Evolutionary conservation across 176 grass and related monocot species (phyloP), one percentile per base, ranked within the genome.

Genomic region (Thalia dealbata): DNA sequence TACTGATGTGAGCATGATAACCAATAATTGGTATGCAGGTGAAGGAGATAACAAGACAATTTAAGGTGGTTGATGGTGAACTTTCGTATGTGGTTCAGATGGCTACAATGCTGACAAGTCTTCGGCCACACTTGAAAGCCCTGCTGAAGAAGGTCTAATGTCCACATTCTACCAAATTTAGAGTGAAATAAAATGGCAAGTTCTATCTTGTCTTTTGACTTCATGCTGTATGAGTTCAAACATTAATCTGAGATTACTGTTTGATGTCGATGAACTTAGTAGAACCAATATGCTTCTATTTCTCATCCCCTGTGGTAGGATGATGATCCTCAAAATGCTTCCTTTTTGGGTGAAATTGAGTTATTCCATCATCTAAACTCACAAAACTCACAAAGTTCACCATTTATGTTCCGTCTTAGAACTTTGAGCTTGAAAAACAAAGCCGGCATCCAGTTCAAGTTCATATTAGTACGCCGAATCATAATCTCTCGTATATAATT

Each of bases 51-150:
- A 82, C 79, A 13, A 91, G 92, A 67, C 27, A 71, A 74, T 91
- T 91, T 77, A 76, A 89, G 64, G 50, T 84, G 54, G 78, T 67
- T 61, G 67, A 87, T 69, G 78, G 67, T 50, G 79, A 87, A 68
- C 84, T 91, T 7, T 89, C 88, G 0, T 91, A 96, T 24, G 64
- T 88, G 3, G 86, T 91, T 75, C 88, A 91, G 74, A 91, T 96
- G 88, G 86, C 76, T 66, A 89, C 92, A 64, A 45, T 77, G 24
- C 64, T 78, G 26, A 85, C 78, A 44, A 75, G 61, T 66, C 80
- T 91, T 69, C 84, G 87, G 66, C 81, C 81, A 26, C 88, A 96
- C 82, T 82, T 96, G 29, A 89, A 75, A 67, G 92, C 84, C n/a
- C 50, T 89, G 73, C 92, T 96, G 19, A 91, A 79, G 42, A 91